These are phyloP conservation scores for Xylariaceae sp. DNA, from an alignment of 2,329 filamentous ascomycete species.

Conservation along the genomic window DNA sequence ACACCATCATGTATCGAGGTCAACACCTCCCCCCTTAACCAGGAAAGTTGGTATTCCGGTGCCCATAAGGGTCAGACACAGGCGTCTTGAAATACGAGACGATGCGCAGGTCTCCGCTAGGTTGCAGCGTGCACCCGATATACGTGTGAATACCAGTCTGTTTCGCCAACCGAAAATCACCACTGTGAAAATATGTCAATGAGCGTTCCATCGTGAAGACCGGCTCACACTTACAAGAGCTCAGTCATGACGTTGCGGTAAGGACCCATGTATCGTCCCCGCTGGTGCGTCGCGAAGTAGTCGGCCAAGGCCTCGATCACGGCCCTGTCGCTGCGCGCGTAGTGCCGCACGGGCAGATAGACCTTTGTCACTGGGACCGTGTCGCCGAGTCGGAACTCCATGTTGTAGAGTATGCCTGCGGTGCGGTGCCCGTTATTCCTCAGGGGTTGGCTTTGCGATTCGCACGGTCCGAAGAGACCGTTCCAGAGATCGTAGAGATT, in stretches of 20 bases:
- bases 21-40: too few species aligned
- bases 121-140: slow-evolving; percentile 11
- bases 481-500: slow-evolving; percentile 12
- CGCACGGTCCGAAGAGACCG: not conserved
- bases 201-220: not conserved
- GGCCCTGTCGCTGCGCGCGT: slow-evolving; percentile 2
- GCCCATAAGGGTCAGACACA: not conserved
- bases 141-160: slow-evolving; percentile 7
- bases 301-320: slow-evolving; percentile 4
- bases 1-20: too few species aligned
- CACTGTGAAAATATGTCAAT: slow-evolving; percentile 4
- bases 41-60: too few species aligned
- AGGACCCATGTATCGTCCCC: slow-evolving; percentile 4
- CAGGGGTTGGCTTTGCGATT: not conserved
- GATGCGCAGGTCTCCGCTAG: slow-evolving; percentile 7
- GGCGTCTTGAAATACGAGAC: slow-evolving; percentile 16
- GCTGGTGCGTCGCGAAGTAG: slow-evolving; percentile 6
- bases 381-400: slow-evolving; percentile 12
- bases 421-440: slow-evolving; percentile 9
- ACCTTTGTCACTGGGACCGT: slow-evolving; percentile 6
- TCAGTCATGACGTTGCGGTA: slow-evolving; percentile 7
- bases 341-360: slow-evolving; percentile 19
- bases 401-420: slow-evolving; percentile 17
- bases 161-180: not conserved
- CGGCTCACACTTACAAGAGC: slow-evolving; percentile 9